Evolutionary conservation across 352 stramenopile species (phyloP).

Genomic region (Thalassiosira livingstoniorum): DNA sequence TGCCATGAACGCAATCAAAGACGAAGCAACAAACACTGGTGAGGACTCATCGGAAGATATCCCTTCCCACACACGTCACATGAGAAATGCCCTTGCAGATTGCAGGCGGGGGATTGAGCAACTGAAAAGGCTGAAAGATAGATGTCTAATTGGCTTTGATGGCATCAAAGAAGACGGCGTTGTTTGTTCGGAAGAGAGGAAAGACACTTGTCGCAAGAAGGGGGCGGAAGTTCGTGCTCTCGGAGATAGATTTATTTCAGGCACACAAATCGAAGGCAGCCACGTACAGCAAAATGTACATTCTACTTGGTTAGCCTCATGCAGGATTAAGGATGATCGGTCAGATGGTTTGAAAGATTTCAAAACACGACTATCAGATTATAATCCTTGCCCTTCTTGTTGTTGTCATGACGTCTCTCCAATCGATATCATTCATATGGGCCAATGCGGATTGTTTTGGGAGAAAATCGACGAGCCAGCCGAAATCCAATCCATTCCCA

Average conservation of each 20-base stretch:
- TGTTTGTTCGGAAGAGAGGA: neutral
- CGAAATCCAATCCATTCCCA: no score
- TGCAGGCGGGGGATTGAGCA: slow-evolving; percentile 8
- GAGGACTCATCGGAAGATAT: slow-evolving; percentile 1
- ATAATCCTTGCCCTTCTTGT: no score
- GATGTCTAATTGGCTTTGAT: neutral
- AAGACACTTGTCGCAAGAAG: neutral
- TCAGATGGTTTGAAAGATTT: no score
- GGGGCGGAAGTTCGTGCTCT: neutral
- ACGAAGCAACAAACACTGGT: no score
- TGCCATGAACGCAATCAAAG: no score
- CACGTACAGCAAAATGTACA: no score
- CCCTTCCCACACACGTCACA: slow-evolving; percentile 7
- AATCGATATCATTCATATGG: slow-evolving; percentile 19
- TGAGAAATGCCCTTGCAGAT: slow-evolving; percentile 31
- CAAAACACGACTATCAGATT: no score
- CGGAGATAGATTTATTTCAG: neutral
- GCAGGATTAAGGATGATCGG: no score
- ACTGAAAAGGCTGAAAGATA: slow-evolving; percentile 1
- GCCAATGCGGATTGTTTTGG: slow-evolving; percentile 2
- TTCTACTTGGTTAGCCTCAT: no score
- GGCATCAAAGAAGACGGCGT: neutral
- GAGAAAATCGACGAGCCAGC: no score
- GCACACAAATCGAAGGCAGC: neutral
- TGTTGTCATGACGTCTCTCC: neutral